Base-by-base conservation (phyloP, 2,329 filamentous ascomycete species). In the Fusarium duplospermum region DNA sequence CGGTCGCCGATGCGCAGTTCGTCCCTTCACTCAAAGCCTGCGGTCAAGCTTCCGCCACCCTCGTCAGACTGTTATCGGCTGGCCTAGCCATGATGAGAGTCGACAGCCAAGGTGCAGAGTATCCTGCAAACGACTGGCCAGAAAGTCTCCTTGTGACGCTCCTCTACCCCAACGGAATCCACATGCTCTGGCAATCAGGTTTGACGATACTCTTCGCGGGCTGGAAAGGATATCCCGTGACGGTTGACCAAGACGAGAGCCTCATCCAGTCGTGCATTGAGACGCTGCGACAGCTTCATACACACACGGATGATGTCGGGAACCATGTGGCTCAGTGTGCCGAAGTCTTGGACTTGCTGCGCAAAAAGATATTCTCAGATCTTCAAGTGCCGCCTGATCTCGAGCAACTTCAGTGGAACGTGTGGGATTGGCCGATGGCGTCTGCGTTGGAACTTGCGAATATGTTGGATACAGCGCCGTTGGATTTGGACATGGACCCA, bases 341-440 rank as follows among this genome's bases (percentile, higher is more conserved):
- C 6, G 71, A 77, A 6, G 77, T 77, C 0, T 45, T 79, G 0
- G 76, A 77, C 18, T 50, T 72, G 22, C 47, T 78, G 10, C 63
- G 72, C 4, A 45, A 31, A 18, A 77, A 77, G 63, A 73, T 74
- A 1, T 78, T 77, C 31, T 70, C 71, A 7, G 58, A 67, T 6
- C 29, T 67, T 16, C 60, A 69, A 27, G 31, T 57, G 2, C 47
- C 63, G 6, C 65, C 62, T n/a, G 57, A 63, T 16, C 20, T 69
- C 2, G 74, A 78, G 5, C 71, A 76, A 35, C 59, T 77, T 14
- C 77, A 77, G 13, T 79, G 72, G 74, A 79, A 79, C 22, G 66
- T 78, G 16, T 79, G 75, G 77, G 74, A 79, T 10, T 79, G 76
- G 77, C 77, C 77, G 1, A 76, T 79, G 67, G 77, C 66, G 20